A percentile compares a stretch with the other conserved stretches of the same genome.
Conservation (phyloP, 169 alveolate species). For the Miamiensis avidus region DNA sequence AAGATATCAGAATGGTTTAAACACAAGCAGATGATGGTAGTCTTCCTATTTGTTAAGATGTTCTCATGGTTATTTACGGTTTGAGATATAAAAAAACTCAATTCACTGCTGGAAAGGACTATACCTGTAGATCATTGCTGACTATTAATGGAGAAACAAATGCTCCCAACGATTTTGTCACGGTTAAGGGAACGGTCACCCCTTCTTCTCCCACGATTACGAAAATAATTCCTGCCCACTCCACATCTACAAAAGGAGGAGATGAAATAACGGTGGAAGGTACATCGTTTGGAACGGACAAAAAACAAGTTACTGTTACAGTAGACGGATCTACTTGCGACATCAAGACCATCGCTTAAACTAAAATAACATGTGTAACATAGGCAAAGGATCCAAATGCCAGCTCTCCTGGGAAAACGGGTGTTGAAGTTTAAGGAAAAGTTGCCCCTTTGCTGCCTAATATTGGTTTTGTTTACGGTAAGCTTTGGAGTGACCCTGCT, state of each 20-base stretch:
- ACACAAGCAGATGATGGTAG: not conserved
- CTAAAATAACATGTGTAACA: not conserved
- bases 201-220: not conserved
- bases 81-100: too few species aligned
- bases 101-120: not conserved
- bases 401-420: not conserved
- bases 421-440: not conserved
- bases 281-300: not conserved
- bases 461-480: constrained; percentile 45
- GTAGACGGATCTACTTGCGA: not conserved
- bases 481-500: constrained; percentile 60
- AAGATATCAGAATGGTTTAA: too few species aligned
- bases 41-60: not conserved
- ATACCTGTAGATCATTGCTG: not conserved
- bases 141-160: not conserved
- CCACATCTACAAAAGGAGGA: not conserved
- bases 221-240: not conserved
- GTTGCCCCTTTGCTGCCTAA: not conserved
- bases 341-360: not conserved
- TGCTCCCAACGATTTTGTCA: not conserved
- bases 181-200: not conserved
- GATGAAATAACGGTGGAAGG: not conserved
- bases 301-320: not conserved
- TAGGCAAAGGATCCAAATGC: not conserved
- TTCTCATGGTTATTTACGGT: not conserved